These are phyloP conservation scores for Coleophoma eucalyptorum DNA, from an alignment of 2,329 filamentous ascomycete genomes.

Conservation along the genomic window DNA sequence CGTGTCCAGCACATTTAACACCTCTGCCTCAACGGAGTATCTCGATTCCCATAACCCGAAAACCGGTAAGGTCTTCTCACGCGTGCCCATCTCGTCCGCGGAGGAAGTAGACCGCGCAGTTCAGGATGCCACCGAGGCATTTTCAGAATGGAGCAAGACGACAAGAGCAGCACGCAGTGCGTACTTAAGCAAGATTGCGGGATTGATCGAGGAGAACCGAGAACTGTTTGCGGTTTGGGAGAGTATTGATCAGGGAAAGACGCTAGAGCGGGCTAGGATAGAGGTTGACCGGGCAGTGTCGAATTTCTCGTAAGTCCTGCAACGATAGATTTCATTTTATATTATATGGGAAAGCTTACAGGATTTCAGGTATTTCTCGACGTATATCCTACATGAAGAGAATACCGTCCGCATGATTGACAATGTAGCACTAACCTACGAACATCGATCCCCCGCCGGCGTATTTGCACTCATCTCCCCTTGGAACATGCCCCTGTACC, in stretches of 20 bases:
- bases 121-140: constrained; percentile 2
- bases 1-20: constrained; percentile 9
- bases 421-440: constrained; percentile 27
- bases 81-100: constrained; percentile 36
- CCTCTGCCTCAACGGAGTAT: constrained; percentile 8
- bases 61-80: constrained; percentile 31
- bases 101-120: constrained; percentile 9
- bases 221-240: constrained; percentile 32
- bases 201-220: constrained; percentile 31
- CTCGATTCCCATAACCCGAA: constrained; percentile 28
- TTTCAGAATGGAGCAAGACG: constrained; percentile 21
- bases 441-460: constrained; percentile 29
- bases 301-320: constrained; percentile 26
- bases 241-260: constrained; percentile 32
- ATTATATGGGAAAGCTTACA: neutral
- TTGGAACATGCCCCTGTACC: constrained; percentile 33
- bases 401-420: constrained; percentile 28
- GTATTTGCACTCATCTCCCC: constrained; percentile 31
- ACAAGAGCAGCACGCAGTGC: constrained; percentile 31
- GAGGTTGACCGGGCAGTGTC: constrained; percentile 30
- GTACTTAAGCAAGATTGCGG: constrained; percentile 38
- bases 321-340: neutral
- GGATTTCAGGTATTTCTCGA: constrained; percentile 27
- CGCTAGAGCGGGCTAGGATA: constrained; percentile 26
- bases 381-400: constrained; percentile 29